Percentiles rank a stretch among this genome's conserved stretches.
Conservation (phyloP, 495 filamentous ascomycete genomes). For the Cenococcum geophilum region DNA sequence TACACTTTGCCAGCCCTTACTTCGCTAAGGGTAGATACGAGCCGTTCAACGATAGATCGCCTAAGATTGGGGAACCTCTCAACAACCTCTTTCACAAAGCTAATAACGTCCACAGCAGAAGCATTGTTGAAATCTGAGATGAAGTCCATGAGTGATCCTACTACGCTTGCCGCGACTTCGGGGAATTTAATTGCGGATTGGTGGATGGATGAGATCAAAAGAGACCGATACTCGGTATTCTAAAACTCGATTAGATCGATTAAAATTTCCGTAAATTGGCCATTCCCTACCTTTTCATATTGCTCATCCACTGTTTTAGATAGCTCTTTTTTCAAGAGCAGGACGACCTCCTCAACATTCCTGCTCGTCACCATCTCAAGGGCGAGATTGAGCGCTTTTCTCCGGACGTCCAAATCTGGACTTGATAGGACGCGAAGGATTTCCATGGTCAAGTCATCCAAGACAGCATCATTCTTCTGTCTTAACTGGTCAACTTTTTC, state of each 20-base stretch:
- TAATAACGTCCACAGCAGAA: conserved; percentile 94
- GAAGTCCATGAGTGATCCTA: conserved; percentile 98
- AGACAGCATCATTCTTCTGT: conserved; percentile 82
- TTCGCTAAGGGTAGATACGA: conserved; percentile 87
- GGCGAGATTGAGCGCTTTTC: conserved; percentile 84
- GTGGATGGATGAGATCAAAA: conserved; percentile 95
- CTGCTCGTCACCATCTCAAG: conserved; percentile 98
- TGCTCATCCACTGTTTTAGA: conserved; percentile 97
- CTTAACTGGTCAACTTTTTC: conserved; percentile 90
- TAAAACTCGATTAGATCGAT: conserved; percentile 30
- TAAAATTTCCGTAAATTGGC: not conserved
- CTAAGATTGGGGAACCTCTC: conserved; percentile 95
- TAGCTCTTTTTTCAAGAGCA: conserved; percentile 95
- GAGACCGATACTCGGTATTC: conserved; percentile 93
- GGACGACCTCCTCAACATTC: conserved; percentile 96
- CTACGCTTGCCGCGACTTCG: conserved; percentile 92
- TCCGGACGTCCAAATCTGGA: conserved; percentile 92
- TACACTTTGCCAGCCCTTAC: conserved; percentile 97
- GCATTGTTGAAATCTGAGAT: conserved; percentile 98
- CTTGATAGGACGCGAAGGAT: conserved; percentile 93
- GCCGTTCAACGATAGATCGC: conserved; percentile 73
- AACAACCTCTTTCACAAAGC: conserved; percentile 97
- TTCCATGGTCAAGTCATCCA: conserved; percentile 98
- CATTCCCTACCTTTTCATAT: conserved; percentile 69
- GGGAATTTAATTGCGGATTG: conserved; percentile 98